These are phyloP conservation scores for Hyaloscypha finlandica DNA, from an alignment of 495 filamentous ascomycete genomes.

Conservation along the genomic window DNA sequence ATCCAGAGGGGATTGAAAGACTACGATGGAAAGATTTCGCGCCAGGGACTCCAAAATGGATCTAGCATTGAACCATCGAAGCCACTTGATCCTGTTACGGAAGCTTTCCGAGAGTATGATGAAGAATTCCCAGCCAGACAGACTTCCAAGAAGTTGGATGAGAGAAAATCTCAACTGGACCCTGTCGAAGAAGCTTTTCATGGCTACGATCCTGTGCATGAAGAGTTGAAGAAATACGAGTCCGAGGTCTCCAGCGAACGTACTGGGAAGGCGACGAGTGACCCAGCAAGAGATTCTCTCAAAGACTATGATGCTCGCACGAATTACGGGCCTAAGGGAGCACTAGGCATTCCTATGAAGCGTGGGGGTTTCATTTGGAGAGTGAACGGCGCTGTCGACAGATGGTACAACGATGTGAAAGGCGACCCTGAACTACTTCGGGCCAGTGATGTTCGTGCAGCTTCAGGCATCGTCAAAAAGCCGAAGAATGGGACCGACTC, in stretches of 20 bases:
- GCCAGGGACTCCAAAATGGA: background rate
- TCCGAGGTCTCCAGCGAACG: background rate
- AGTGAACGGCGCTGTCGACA: background rate
- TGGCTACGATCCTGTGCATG: slow-evolving; percentile 5
- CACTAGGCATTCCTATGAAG: background rate
- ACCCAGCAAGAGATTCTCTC: slow-evolving; percentile 29
- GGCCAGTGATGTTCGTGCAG: slow-evolving; percentile 52
- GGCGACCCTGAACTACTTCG: slow-evolving; percentile 48
- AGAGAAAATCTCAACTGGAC: background rate
- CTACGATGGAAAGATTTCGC: slow-evolving; percentile 3
- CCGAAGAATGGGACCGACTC: slow-evolving; percentile 32
- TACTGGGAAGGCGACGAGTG: background rate
- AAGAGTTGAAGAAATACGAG: slow-evolving; percentile 5
- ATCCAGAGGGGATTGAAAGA: slow-evolving; percentile 2
- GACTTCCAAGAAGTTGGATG: background rate
- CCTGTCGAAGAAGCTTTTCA: slow-evolving; percentile 12
- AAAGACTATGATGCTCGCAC: slow-evolving; percentile 30
- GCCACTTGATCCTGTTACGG: slow-evolving; percentile 21
- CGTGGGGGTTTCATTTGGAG: background rate
- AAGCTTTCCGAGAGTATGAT: slow-evolving; percentile 6
- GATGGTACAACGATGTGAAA: slow-evolving; percentile 7
- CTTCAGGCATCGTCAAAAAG: slow-evolving; percentile 37
- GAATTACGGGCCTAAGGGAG: slow-evolving; percentile 9
- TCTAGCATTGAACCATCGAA: background rate
- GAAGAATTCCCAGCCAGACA: background rate